These are phyloP conservation scores for Russula sp. DNA, from an alignment of 768 basidiomycete genomes.

Conservation along the genomic window DNA sequence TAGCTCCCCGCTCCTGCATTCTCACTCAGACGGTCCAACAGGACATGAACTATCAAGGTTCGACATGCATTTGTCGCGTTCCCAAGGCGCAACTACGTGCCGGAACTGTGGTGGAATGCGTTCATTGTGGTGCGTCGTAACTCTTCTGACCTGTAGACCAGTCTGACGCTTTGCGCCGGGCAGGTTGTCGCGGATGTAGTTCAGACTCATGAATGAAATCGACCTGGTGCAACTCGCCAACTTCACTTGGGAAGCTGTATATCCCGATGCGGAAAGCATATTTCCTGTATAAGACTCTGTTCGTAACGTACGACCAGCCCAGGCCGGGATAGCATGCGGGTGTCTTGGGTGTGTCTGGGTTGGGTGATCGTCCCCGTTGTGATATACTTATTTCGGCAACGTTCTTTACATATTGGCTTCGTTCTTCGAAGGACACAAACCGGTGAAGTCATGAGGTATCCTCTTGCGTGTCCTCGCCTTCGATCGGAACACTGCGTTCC, in stretches of 20 bases:
- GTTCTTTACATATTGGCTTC: too few relatives aligned
- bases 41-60: constrained; percentile 99
- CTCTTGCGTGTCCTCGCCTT: too few relatives aligned
- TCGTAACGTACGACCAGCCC: neutral
- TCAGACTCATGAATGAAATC: constrained; percentile 66
- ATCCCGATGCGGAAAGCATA: neutral
- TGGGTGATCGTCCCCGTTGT: too few relatives aligned
- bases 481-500: too few relatives aligned
- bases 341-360: neutral
- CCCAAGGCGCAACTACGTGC: constrained; percentile 89
- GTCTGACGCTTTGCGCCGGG: constrained; percentile 5
- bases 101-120: constrained; percentile 92
- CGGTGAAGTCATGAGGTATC: neutral
- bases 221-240: neutral
- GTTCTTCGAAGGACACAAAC: neutral
- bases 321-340: neutral
- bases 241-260: neutral
- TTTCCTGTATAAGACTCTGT: neutral
- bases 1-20: neutral
- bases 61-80: constrained; percentile 95
- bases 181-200: constrained; percentile 88
- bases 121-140: constrained; percentile 80
- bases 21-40: constrained; percentile 29
- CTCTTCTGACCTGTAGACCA: neutral
- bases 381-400: too few relatives aligned